Percentiles rank a stretch among this genome's conserved stretches.
Evolutionary conservation across 1,139 yeast species (phyloP).

Genomic region (Geotrichum carabidarum): DNA sequence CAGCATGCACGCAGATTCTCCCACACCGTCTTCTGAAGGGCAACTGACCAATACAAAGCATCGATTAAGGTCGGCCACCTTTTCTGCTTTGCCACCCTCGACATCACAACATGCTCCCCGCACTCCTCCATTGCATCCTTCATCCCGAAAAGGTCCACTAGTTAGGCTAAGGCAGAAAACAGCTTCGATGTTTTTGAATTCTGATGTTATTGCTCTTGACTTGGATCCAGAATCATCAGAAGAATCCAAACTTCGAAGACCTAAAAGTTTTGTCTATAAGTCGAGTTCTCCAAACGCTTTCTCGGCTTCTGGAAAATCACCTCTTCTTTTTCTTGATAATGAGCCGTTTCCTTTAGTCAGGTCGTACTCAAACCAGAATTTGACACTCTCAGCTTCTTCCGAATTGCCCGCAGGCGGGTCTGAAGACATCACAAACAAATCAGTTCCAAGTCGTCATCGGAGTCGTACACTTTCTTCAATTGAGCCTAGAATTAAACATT

Average conservation of each 20-base stretch:
- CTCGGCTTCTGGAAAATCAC: no score
- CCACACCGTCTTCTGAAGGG: neutral
- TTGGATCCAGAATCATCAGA: neutral
- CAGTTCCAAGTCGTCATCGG: neutral
- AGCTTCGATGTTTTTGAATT: conserved; percentile 22
- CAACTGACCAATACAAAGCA: neutral
- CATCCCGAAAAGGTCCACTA: conserved; percentile 18
- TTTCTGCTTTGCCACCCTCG: neutral
- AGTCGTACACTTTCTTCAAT: conserved; percentile 5
- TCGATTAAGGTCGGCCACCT: neutral
- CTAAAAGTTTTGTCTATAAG: neutral
- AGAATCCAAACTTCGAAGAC: no score
- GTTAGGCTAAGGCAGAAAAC: conserved; percentile 22
- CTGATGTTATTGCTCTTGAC: conserved; percentile 7
- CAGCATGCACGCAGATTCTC: neutral
- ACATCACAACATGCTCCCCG: neutral
- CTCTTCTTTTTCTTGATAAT: no score
- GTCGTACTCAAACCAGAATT: neutral
- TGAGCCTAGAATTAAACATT: neutral
- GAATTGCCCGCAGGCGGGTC: neutral
- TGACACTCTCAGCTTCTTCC: no score
- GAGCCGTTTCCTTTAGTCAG: neutral
- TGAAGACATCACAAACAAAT: neutral
- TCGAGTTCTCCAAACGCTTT: neutral
- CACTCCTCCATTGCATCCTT: neutral